A percentile compares a stretch with the other conserved stretches of the same genome.
phyloP scores from a whole-genome alignment of 768 basidiomycete genomes.

The Rhodotorula toruloides region DNA sequence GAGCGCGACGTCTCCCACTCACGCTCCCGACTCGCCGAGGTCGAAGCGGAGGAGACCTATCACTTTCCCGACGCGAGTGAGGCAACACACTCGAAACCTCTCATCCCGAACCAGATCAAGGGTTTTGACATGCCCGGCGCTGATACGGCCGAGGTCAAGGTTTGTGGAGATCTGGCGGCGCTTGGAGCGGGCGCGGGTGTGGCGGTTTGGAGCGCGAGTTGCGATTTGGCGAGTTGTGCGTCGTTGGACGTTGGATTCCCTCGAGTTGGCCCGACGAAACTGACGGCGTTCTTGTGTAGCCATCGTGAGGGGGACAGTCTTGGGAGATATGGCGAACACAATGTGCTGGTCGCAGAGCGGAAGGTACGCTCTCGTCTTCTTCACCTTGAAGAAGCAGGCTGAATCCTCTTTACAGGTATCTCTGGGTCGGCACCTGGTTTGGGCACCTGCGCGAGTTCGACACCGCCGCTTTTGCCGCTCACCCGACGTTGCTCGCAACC shows the following conservation, averaged over 20 bases:
- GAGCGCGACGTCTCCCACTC: not conserved
- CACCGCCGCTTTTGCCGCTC: not conserved
- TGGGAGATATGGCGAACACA: not conserved
- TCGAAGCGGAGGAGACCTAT: not conserved
- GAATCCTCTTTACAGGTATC: slow-evolving; percentile 3
- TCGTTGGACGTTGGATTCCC: not conserved
- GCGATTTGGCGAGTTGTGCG: not conserved
- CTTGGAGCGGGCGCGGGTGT: not conserved
- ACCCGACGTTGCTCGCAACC: not conserved
- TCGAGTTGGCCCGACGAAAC: too few relatives aligned
- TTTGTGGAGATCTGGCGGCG: slow-evolving; percentile 15
- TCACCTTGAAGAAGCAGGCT: rapidly evolving
- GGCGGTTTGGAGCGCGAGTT: slow-evolving; percentile 1
- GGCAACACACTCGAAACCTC: slow-evolving; percentile 11
- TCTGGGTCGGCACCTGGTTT: slow-evolving; percentile 22
- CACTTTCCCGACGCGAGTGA: slow-evolving; percentile 16
- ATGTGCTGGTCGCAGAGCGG: slow-evolving; percentile 3
- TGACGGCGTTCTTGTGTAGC: too few relatives aligned
- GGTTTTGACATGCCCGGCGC: not conserved
- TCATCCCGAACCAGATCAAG: not conserved
- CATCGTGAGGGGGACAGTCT: too few relatives aligned
- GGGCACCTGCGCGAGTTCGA: slow-evolving; percentile 18
- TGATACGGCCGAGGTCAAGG: not conserved
- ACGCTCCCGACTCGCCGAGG: not conserved
- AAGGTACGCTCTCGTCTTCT: not conserved